Conservation (phyloP, 2,329 filamentous ascomycete genomes). For the Allantophomopsis cytisporea region DNA sequence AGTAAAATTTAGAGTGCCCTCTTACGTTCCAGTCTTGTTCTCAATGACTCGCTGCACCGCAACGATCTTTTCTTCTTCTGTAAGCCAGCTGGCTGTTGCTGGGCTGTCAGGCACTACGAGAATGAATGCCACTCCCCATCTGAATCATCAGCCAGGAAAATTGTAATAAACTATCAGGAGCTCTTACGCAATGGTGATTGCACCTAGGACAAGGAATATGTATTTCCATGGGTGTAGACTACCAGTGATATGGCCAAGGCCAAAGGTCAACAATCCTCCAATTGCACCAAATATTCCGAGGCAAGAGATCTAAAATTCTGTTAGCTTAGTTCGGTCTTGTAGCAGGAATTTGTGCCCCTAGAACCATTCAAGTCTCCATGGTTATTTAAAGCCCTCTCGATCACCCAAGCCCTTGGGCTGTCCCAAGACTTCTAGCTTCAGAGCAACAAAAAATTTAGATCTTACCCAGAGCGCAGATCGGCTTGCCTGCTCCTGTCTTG, state of each 20-base stretch:
- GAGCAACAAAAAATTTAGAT: conserved; percentile 32
- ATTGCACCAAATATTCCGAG: conserved; percentile 23
- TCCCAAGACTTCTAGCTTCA: too few species aligned
- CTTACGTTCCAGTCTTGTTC: conserved; percentile 12
- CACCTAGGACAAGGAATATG: conserved; percentile 12
- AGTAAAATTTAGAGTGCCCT: background rate
- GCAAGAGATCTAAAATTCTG: conserved; percentile 32
- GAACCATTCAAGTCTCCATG: too few species aligned
- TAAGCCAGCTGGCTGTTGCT: conserved; percentile 27
- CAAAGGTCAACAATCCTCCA: conserved; percentile 20
- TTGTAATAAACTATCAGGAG: too few species aligned
- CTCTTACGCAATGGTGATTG: conserved; percentile 9
- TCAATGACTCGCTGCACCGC: conserved; percentile 10
- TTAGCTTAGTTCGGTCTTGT: conserved; percentile 6
- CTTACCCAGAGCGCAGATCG: conserved; percentile 26
- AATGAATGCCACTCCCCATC: conserved; percentile 23
- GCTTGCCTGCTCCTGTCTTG: conserved; percentile 20
- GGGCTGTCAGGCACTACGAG: conserved; percentile 34
- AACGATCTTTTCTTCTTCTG: conserved; percentile 25
- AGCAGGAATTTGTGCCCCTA: too few species aligned
- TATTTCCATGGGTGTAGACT: conserved; percentile 13
- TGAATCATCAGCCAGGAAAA: too few species aligned
- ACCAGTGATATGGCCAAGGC: conserved; percentile 27
- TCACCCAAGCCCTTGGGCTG: too few species aligned
- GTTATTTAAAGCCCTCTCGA: too few species aligned